Base-by-base conservation (phyloP, 2,329 filamentous ascomycete genomes). In the Cadophora sp. region DNA sequence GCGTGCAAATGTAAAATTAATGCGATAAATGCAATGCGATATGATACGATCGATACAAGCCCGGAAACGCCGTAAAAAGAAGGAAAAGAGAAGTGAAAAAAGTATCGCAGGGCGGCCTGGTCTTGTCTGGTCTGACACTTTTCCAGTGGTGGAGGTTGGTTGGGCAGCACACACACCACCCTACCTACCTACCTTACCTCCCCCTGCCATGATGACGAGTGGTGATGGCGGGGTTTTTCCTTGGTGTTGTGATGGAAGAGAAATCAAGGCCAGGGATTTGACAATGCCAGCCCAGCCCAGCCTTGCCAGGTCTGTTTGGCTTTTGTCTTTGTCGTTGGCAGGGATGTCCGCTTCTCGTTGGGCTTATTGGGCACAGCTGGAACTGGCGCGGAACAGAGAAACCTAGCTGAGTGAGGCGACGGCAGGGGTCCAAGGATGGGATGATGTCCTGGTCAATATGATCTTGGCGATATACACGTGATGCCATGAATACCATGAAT, bases 201-300 rank as follows among this genome's bases (percentile, higher is more conserved):
- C 22, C 48, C 48, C 27, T 56, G 53, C 30, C 30, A 56, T n/a
- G 51, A 55, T 56, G 53, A 56, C 53, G 53, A 56, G 16, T 56
- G 53, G 30, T 22, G 53, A 56, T 39, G 53, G 53, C 53, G 53
- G 53, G 53, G 53, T 18, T 18, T n/a, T 39, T 56, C 53, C 53
- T 56, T 56, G 53, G 53, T 56, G 53, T 56, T 56, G 53, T 56
- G 50, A n/a, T 51, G 1, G 24, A 55, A 4, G 18, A 33, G 39
- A 55, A 56, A 56, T 56, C 53, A 56, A 39, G 53, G 53, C 20
- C 53, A 22, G 53, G 53, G 53, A 56, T 56, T 56, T 41, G 53
- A n/a, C 53, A 56, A 56, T 56, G 30, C 33, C 14, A 41, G 20
- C n/a, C 7, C 16, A n/a, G n/a, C n/a, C n/a, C 27, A 30, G 27